Base-by-base conservation (phyloP, 768 basidiomycete genomes). In the Pholiota microspora region DNA sequence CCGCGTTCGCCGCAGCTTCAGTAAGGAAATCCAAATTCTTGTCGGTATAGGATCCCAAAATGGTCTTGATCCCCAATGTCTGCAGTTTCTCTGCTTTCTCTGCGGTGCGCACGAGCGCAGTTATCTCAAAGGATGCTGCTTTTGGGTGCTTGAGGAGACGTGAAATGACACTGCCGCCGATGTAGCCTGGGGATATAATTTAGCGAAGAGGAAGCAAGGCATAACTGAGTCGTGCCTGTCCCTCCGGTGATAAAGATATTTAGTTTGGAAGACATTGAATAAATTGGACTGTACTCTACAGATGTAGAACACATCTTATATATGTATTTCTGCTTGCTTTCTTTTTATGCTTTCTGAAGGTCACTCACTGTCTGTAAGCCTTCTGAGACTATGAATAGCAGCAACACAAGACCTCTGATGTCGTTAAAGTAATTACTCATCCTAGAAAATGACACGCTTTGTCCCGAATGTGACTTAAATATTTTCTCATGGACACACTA, bases 31-130 rank as follows among this genome's bases (percentile, higher is more conserved):
- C 52, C 45, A 45, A 34, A 2, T 62, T 53, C 54, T 82, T 76
- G 7, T 66, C 59, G 60, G 35, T 36, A 36, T 78, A 71, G 5
- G 79, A 77, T 5, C 81, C 82, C n/a, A 74, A 53, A 7, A 75
- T 60, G 0, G 69, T 61, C 15, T 67, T 68, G 38, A 78, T 58
- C 1, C 73, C 72, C 1, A 77, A 55, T 2, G 60, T 49, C 50
- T 67, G 64, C 35, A 81, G 53, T 51, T 74, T 73, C 34, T 72
- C 72, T 0, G 77, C 79, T 57, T 80, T 80, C 29, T 77, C 74
- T 0, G 59, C 49, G 34, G 67, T 69, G 21, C 80, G 75, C 10
- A 78, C 74, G 10, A 80, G 71, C 9, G 69, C 75, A 4, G 72
- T 74, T 36, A 81, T 71, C 24, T 72, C 62, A 53, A 79, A 71